Evolutionary conservation across 208 protist genomes (phyloP), one percentile per base, ranked within the genome.

Genomic region (Leishmania tropica): DNA sequence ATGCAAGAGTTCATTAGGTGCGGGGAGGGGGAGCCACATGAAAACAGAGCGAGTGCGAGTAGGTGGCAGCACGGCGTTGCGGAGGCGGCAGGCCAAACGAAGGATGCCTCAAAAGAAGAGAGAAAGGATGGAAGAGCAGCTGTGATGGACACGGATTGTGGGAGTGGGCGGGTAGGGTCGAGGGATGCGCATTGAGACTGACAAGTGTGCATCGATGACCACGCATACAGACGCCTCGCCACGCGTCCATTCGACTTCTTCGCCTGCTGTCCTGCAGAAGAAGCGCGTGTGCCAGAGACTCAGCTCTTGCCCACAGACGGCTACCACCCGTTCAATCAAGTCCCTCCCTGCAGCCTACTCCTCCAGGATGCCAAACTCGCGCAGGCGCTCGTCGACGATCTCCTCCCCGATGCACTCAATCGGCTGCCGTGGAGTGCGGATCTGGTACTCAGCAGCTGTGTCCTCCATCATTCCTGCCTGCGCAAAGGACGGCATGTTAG

Each of bases 401-500:
- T 93, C 89, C 54, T 80, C 82, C 37, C 84, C 93, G 6, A 93
- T 70, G 37, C 80, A 83, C 78, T 95, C 90, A 28, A 76, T 89
- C 13, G 89, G 91, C 81, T 94, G 93, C 40, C 93, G 89, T 37
- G 88, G 86, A 35, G 83, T 93, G 78, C 90, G 90, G 76, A 94
- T 90, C 80, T 96, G 93, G 84, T 94, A 96, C 85, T 93, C 85
- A 10, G 93, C 88, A 42, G 87, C 79, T 17, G 89, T 84, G 65
- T 92, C 89, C 60, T 90, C 85, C 73, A 89, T 83, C 85, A 88
- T 89, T 72, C 82, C 87, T 53, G 77, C 75, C 71, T 84, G 79
- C 47, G 68, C 76, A 79, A 96, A 96, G 74, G 86, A 91, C 4
- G 91, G 93, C 87, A 95, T 93, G 86, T 95, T 96, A 54, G 85